Conservation (phyloP, 257 asterid genomes). For the Solanum stenotomum region DNA sequence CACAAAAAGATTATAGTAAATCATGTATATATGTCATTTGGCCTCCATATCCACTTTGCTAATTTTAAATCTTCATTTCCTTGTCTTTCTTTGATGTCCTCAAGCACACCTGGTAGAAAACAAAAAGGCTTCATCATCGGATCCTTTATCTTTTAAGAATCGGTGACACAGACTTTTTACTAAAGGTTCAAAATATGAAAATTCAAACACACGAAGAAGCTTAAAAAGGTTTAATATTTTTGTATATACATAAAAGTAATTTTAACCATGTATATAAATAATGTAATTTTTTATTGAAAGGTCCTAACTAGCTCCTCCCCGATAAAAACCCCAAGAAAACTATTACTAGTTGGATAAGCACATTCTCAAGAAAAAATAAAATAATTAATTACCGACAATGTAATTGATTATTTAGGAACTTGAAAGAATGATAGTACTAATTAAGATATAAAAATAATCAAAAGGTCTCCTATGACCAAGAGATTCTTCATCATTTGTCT, state of each 20-base stretch:
- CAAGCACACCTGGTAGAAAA: neutral
- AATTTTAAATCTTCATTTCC: neutral
- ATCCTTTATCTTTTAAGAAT: neutral
- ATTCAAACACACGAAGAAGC: too few relatives aligned
- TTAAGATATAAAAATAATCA: neutral
- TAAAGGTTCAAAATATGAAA: too few relatives aligned
- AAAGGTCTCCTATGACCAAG: neutral
- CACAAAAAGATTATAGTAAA: neutral
- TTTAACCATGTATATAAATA: too few relatives aligned
- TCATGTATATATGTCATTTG: neutral
- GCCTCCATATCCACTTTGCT: conserved; percentile 12
- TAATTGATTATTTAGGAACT: neutral
- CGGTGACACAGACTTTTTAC: too few relatives aligned
- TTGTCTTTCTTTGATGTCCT: neutral
- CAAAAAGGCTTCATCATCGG: neutral
- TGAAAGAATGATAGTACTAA: neutral
- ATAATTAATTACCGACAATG: neutral
- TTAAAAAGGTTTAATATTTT: too few relatives aligned
- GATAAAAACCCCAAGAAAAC: neutral
- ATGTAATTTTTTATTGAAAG: too few relatives aligned
- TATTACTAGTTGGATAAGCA: conserved; percentile 12
- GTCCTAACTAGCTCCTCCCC: too few relatives aligned
- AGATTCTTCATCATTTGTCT: neutral
- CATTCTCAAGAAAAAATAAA: neutral
- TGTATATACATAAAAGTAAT: too few relatives aligned